A percentile compares a stretch with the other conserved stretches of the same genome.
Evolutionary conservation across 2,329 filamentous ascomycete species (phyloP).

Genomic region (Chrysoporthe deuterocubensis): DNA sequence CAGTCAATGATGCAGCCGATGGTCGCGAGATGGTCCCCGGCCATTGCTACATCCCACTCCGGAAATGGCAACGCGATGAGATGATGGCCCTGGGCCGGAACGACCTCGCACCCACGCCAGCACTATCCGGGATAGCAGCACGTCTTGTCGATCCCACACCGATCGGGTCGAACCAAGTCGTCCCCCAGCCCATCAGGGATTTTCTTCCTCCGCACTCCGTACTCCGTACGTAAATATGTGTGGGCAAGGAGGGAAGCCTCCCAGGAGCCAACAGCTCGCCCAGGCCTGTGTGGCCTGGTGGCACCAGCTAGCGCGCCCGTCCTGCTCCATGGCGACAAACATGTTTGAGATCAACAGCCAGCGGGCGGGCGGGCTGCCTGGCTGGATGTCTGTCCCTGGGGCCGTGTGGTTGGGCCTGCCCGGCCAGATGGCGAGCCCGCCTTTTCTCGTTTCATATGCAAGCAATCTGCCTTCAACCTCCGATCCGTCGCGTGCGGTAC

Average conservation of each 20-base stretch:
- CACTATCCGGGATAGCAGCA: neutral
- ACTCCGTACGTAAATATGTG: too few relatives aligned
- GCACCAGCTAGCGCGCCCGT: too few relatives aligned
- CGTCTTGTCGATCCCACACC: neutral
- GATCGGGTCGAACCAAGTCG: too few relatives aligned
- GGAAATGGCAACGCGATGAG: neutral
- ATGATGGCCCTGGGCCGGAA: neutral
- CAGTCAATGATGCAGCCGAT: too few relatives aligned
- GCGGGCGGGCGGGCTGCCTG: too few relatives aligned
- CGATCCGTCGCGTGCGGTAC: slow-evolving; percentile 14
- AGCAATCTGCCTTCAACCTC: slow-evolving; percentile 27
- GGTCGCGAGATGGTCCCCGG: too few relatives aligned
- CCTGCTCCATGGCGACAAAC: neutral
- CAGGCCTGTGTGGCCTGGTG: too few relatives aligned
- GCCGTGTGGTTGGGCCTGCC: neutral
- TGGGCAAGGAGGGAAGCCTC: too few relatives aligned
- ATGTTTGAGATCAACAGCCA: neutral
- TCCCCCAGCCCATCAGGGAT: too few relatives aligned
- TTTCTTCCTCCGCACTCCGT: too few relatives aligned
- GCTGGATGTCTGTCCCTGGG: neutral
- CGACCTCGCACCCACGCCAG: neutral
- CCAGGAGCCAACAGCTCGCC: too few relatives aligned
- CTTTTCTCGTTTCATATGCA: slow-evolving; percentile 25
- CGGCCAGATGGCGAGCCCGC: neutral
- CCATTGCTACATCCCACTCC: neutral